Evolutionary conservation across 164 flowering plant species (phyloP).

Genomic region (Liriodendron chinense): DNA sequence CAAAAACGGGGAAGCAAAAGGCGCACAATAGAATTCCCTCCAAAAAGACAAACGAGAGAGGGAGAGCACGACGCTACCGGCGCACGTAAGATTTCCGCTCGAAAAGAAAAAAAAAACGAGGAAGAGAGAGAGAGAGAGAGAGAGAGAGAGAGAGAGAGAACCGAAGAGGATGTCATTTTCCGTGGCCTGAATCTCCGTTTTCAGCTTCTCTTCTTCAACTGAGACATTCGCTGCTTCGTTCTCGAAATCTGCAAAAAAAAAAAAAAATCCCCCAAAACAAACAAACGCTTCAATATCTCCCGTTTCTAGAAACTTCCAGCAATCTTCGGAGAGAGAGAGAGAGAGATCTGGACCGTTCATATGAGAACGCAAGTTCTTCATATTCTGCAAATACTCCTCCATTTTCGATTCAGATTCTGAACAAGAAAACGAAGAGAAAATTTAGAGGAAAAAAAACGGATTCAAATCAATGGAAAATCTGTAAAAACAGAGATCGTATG

Average conservation of each 20-base stretch:
- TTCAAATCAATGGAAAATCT: neutral
- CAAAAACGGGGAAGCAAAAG: no score
- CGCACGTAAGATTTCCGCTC: neutral
- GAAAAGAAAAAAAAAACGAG: neutral
- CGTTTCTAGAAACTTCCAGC: no score
- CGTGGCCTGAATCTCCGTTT: constrained; percentile 49
- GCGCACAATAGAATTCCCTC: neutral
- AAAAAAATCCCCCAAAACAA: constrained; percentile 3
- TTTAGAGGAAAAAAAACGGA: neutral
- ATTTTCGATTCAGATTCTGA: constrained; percentile 21
- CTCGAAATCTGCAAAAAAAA: constrained; percentile 54
- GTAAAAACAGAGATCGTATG: neutral
- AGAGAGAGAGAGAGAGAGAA: constrained; percentile 13
- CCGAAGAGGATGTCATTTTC: constrained; percentile 60
- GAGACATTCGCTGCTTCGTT: constrained; percentile 71
- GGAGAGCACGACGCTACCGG: constrained; percentile 15
- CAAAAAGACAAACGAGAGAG: neutral
- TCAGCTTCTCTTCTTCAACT: constrained; percentile 67
- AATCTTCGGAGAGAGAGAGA: constrained; percentile 8
- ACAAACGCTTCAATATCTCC: no score
- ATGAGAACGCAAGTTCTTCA: constrained; percentile 78
- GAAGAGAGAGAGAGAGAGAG: constrained; percentile 7
- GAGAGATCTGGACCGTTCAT: constrained; percentile 59
- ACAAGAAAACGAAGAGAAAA: neutral
- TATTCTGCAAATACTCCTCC: constrained; percentile 81